Evolutionary conservation across 2,329 filamentous ascomycete species (phyloP), one percentile per base, ranked within the genome.

Genomic region (Aaosphaeria arxii): DNA sequence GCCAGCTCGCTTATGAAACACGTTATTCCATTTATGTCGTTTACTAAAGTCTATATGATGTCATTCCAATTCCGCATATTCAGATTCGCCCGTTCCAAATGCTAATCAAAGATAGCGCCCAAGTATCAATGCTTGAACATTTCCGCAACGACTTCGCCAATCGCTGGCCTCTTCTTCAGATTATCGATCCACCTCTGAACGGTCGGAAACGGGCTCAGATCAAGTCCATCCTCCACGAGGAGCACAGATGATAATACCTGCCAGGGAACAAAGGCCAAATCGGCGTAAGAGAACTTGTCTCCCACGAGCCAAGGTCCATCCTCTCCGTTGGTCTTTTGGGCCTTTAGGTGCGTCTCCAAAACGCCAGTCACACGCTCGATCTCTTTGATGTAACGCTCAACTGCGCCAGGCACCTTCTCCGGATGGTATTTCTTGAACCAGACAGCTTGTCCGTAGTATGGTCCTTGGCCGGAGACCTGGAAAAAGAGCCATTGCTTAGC

Each of bases 351-450:
- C 2, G 47, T 54, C 6, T 81, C 73, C 28, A 82, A 50, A 2
- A 81, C 77, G 2, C 64, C 60, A 3, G 71, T 66, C 1, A 81
- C 70, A 5, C 78, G 71, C 11, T 67, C 63, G n/a, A 76, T 66
- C 59, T 81, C 76, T 6, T 73, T 69, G 9, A 54, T 53, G 61
- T 81, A 82, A 6, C 77, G 66, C 11, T 74, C 69, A 17, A 75
- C 64, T 7, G 74, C 78, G 5, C 65, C 72, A 1, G 66, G 68
- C 5, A 81, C 4, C 50, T 75, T 70, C 58, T 79, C 77, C 0
- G 59, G 45, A 46, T 72, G 69, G 52, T 54, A 67, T 31, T 52
- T 55, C 6, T 57, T 62, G 53, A 74, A 74, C 71, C 71, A 73
- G 7, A 53, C 50, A 3, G 55, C 58, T 49, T 69, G 65, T 1